Evolutionary conservation across 2,329 filamentous ascomycete genomes (phyloP), one percentile per base, ranked within the genome.

Genomic region (Fusarium sororula): DNA sequence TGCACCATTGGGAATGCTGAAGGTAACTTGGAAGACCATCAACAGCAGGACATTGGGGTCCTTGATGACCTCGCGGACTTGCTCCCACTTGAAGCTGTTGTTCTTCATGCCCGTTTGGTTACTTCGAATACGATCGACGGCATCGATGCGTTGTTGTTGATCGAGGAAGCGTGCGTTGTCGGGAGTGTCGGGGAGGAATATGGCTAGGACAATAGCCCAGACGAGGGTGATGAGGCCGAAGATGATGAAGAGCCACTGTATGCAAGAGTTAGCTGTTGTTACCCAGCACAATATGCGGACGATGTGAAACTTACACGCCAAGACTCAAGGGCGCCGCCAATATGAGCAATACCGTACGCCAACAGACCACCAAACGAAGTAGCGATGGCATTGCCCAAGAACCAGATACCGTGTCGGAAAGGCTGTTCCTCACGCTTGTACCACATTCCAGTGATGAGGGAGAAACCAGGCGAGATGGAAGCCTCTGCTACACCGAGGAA

Each of bases 391-490:
- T 77, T 77, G 0, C 75, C 75, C 10, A 76, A n/a, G 17, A 77
- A 77, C 75, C 73, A 77, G 7, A 76, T 71, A 7, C 75, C 75
- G 7, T 77, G 75, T 26, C 75, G 47, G 14, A 77, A 72, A 17
- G 75, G 75, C 7, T 77, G 73, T 5, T 77, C 75, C 6, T 77
- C 75, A 0, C 75, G 72, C 2, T 57, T 75, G 5, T 77, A 77
- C 75, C 75, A 77, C 75, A 77, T 77, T 6, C 75, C 75, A 17
- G 75, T 77, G 5, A 77, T 76, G 10, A 77, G 42, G 0, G 71
- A 73, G 15, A 77, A 76, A 0, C 73, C 75, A 2, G 75, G 75
- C 0, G 75, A 76, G 14, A 77, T 77, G 6, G 75, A 77, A 14
- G 75, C 75, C 13, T 77, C 75, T 4, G 75, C 75, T 9, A 67